Conservation (phyloP, 139 green algal genomes). For the Microglena sp. region DNA sequence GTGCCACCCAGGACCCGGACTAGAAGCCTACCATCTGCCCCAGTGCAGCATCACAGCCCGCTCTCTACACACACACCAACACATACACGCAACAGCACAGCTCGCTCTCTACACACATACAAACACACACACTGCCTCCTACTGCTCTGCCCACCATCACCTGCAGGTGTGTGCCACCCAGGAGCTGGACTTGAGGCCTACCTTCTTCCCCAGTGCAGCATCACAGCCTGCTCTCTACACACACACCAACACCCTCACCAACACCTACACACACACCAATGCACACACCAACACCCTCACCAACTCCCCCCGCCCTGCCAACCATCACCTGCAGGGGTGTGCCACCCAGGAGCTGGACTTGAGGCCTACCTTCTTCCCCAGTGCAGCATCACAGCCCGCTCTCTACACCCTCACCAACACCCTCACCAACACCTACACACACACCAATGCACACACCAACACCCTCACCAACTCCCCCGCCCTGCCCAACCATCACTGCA, state of each 20-base stretch:
- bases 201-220: conserved; percentile 20
- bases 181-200: conserved; percentile 30
- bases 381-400: background rate
- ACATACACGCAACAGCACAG: conserved; percentile 1
- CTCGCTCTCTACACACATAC: background rate
- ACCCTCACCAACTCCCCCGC: background rate
- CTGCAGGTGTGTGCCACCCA: conserved; percentile 23
- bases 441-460: background rate
- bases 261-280: background rate
- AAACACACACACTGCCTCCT: background rate
- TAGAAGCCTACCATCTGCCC: no score
- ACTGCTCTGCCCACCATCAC: background rate
- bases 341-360: no score
- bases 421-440: conserved; percentile 8
- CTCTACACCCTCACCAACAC: background rate
- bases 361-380: no score
- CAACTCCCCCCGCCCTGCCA: background rate
- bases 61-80: background rate
- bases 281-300: background rate
- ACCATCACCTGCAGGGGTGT: no score
- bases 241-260: background rate
- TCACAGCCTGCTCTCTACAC: conserved; percentile 29
- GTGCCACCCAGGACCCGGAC: no score
- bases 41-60: background rate
- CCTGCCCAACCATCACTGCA: background rate